Evolutionary conservation across 2,329 filamentous ascomycete species (phyloP), one percentile per base, ranked within the genome.

Genomic region (Clonostachys solani): DNA sequence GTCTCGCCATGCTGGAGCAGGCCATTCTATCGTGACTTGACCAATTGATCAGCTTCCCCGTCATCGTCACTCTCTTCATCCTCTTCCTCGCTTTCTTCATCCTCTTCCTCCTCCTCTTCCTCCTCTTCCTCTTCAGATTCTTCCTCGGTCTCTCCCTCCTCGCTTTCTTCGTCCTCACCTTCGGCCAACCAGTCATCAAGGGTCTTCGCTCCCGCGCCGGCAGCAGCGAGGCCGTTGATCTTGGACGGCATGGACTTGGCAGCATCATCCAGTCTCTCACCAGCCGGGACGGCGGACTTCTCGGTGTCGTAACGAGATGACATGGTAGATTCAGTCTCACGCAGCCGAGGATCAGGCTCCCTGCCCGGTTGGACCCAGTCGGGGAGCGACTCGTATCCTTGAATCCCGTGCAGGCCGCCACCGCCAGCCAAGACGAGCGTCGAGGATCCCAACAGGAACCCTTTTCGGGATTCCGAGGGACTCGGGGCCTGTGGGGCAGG

Each of bases 161-260:
- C 71, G 13, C 72, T 72, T 2, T 75, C 80, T n/a, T 75, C 77
- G 29, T 73, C 75, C 15, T 83, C 80, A 40, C 81, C 83, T 59
- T 90, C 87, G 5, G 86, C 90, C 48, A 97, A 73, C 92, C 94
- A 97, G 63, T 96, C 90, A 69, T 97, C 91, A 52, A 99, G 70
- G 17, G 86, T 89, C 77, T 95, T 96, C 38, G 82, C 81, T 45
- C 77, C 76, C 2, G 74, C 63, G 2, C 23, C 23, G 12, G 67
- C 73, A 43, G 83, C 83, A 6, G 68, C 66, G 13, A 67, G 53
- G 1, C 71, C 80, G 58, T 84, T 84, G 13, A 69, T 65, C 56
- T 69, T 78, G 37, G 62, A 66, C 9, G 66, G 66, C 17, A 55
- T 54, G 9, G 59, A 50, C 16, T 62, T 61, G 48, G 65, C 69